Evolutionary conservation across 2,329 filamentous ascomycete species (phyloP), one percentile per base, ranked within the genome.

Genomic region (Annulohypoxylon truncatum): DNA sequence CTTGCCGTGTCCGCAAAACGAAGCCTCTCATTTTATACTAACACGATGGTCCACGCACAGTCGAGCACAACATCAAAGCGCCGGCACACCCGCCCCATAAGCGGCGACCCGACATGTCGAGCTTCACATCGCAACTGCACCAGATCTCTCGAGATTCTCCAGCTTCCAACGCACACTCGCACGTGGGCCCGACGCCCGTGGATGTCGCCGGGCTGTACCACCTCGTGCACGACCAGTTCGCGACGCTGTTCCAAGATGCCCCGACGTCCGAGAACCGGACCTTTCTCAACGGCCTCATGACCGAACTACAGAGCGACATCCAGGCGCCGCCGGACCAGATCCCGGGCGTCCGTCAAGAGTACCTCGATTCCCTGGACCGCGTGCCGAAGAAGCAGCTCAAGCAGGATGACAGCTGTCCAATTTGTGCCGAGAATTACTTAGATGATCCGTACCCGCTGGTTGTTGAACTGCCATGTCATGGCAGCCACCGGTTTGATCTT

Each of bases 371-470:
- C 31, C 80, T 90, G 56, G 88, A 90, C 64, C 81, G 88, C 12
- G 87, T 90, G 53, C 76, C 80, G 35, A 82, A 83, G 69, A 84
- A 82, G 80, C 74, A 69, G 46, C 79, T 90, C 26, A 77, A 77
- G 72, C 53, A 72, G 1, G 86, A 88, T 46, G 86, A 85, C 54
- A 76, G 81, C 61, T 90, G 88, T 69, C 85, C 88, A 42, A 90
- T 90, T 75, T 90, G 88, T 78, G 87, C 86, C 63, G 85, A 90
- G 71, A 78, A 77, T 28, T 89, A 87, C 73, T 79, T 89, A 48
- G 87, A 90, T 71, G 89, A 91, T 72, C 79, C 81, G 71, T 89
- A 87, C 74, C 86, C 84, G 59, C 80, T 91, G 1, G 87, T 90
- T 10, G 89, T 90, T 26, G 83, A 88, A 80, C 80, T 91, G 73